These are phyloP conservation scores for Phaeotremella fagi DNA, from an alignment of 768 basidiomycete genomes.

Conservation along the genomic window DNA sequence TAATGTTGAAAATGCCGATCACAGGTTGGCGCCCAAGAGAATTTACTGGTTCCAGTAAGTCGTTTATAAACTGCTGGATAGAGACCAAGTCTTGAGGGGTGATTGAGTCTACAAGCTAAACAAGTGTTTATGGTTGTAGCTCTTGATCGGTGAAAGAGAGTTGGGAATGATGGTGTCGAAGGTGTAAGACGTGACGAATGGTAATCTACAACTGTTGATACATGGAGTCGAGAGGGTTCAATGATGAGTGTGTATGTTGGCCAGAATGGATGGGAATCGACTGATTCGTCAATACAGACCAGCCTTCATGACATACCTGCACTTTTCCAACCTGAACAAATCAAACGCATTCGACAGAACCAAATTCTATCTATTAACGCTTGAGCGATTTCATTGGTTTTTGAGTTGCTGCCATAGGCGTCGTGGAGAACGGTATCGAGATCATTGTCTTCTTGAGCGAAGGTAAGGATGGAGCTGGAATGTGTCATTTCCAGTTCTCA, in stretches of 20 bases:
- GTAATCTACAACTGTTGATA: slow-evolving; percentile 10
- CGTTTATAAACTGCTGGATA: slow-evolving; percentile 9
- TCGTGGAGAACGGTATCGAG: neutral
- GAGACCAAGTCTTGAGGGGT: slow-evolving; percentile 8
- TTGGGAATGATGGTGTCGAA: slow-evolving; percentile 13
- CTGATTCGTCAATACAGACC: neutral
- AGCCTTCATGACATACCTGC: slow-evolving; percentile 4
- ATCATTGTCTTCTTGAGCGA: neutral
- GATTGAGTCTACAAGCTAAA: slow-evolving; percentile 21
- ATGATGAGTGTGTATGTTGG: slow-evolving; percentile 12
- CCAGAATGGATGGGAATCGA: slow-evolving; percentile 25
- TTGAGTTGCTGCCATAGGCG: neutral
- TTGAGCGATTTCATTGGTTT: slow-evolving; percentile 6
- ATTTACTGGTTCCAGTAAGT: slow-evolving; percentile 2
- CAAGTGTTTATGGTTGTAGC: slow-evolving; percentile 12
- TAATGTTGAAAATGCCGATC: slow-evolving; percentile 10
- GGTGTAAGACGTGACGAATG: slow-evolving; percentile 8
- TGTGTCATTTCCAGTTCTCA: neutral
- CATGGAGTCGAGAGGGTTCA: slow-evolving; percentile 11
- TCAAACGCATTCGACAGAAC: slow-evolving; percentile 8
- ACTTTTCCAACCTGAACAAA: slow-evolving; percentile 10
- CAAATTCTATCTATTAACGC: slow-evolving; percentile 4
- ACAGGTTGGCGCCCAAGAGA: slow-evolving; percentile 15
- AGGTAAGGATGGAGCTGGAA: slow-evolving; percentile 2
- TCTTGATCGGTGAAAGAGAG: slow-evolving; percentile 16